Percentiles rank a stretch among this genome's conserved stretches.
These are phyloP conservation scores for Chloropicon primus DNA, from an alignment of 139 green algal genomes.

Conservation along the genomic window DNA sequence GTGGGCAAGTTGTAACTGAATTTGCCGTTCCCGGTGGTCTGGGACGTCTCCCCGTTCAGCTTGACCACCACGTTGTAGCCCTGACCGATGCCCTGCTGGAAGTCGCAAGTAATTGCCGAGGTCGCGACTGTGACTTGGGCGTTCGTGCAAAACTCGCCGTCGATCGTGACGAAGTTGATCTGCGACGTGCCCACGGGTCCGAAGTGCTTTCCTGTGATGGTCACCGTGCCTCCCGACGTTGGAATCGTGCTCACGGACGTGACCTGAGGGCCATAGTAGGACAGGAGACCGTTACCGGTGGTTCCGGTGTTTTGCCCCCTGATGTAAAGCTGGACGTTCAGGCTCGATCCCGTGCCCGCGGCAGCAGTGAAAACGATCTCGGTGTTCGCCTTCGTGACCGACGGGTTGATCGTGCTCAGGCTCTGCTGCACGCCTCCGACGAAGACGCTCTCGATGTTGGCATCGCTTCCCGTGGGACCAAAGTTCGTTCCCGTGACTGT, in stretches of 20 bases:
- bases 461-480: slow-evolving; percentile 2
- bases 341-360: neutral
- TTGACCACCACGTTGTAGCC: slow-evolving; percentile 5
- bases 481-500: slow-evolving; percentile 14
- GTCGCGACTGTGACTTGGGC: neutral
- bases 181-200: slow-evolving; percentile 7
- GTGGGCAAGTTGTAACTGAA: slow-evolving; percentile 3
- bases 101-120: slow-evolving; percentile 5
- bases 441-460: slow-evolving; percentile 2
- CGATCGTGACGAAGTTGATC: neutral
- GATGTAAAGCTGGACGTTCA: slow-evolving; percentile 10
- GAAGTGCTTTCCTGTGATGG: slow-evolving; percentile 15
- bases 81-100: neutral
- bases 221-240: slow-evolving; percentile 10
- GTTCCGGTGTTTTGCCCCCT: slow-evolving; percentile 1
- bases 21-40: slow-evolving; percentile 7
- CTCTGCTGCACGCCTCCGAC: slow-evolving; percentile 4
- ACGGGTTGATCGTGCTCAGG: neutral
- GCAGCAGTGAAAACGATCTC: slow-evolving; percentile 8
- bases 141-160: slow-evolving; percentile 1
- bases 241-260: neutral
- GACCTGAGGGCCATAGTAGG: slow-evolving; percentile 4
- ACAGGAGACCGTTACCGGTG: slow-evolving; percentile 5
- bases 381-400: slow-evolving; percentile 8
- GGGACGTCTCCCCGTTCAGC: slow-evolving; percentile 2